Percentiles rank a stretch among this genome's conserved stretches.
phyloP scores from a whole-genome alignment of 306 rosid species.

The Acacia crassicarpa region DNA sequence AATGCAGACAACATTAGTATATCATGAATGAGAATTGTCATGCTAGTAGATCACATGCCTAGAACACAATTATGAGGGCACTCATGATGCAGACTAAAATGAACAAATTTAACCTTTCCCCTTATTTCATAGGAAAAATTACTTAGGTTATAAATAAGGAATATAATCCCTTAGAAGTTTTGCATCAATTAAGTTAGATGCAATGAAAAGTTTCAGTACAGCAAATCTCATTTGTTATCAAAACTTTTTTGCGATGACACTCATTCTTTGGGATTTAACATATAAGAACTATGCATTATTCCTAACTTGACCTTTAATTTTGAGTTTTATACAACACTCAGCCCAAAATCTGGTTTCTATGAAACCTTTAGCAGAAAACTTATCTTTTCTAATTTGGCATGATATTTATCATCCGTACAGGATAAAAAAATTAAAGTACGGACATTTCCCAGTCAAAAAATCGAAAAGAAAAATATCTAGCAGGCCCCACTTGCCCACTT shows the following conservation, averaged over 20 bases:
- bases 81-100: background rate
- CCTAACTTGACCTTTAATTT: background rate
- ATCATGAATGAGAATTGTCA: background rate
- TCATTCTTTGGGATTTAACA: too few species aligned
- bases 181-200: too few species aligned
- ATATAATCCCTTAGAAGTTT: too few species aligned
- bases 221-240: too few species aligned
- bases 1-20: background rate
- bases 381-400: background rate
- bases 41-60: background rate
- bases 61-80: background rate
- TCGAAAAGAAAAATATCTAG: background rate
- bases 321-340: background rate
- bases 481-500: background rate
- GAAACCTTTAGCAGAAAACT: background rate
- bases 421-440: conserved; percentile 11
- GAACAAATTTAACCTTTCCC: background rate
- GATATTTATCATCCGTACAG: conserved; percentile 24
- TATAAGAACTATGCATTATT: background rate
- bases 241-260: too few species aligned
- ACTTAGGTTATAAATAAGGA: too few species aligned
- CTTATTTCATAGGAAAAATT: too few species aligned
- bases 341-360: background rate
- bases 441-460: background rate
- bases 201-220: too few species aligned